These are phyloP conservation scores for Posidonia oceanica DNA, from an alignment of 116 monocot species.

Conservation along the genomic window DNA sequence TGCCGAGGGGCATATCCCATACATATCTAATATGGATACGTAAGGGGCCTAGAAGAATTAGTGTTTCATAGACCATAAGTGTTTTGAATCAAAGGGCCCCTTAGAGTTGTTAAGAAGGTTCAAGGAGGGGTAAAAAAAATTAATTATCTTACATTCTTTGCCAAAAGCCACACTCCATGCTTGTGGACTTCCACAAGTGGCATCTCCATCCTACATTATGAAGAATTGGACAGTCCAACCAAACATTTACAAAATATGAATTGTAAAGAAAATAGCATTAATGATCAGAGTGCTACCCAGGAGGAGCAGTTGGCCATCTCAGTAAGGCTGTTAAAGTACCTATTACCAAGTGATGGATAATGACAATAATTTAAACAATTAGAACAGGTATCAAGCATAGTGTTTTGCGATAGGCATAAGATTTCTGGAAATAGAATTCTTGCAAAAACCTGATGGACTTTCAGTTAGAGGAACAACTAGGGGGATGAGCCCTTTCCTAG, in stretches of 20 bases:
- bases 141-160: slow-evolving; percentile 72
- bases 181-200: slow-evolving; percentile 89
- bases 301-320: slow-evolving; percentile 95
- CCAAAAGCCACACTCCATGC: slow-evolving; percentile 87
- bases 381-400: background rate
- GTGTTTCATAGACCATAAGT: too few relatives aligned
- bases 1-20: too few relatives aligned
- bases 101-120: too few relatives aligned
- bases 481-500: slow-evolving; percentile 70
- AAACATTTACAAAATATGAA: background rate
- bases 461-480: slow-evolving; percentile 72
- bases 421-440: background rate
- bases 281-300: slow-evolving; percentile 36
- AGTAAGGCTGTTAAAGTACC: slow-evolving; percentile 82
- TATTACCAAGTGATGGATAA: slow-evolving; percentile 16
- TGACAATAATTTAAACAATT: background rate
- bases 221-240: background rate
- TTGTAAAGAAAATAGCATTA: background rate
- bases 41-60: too few relatives aligned
- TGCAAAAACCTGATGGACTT: slow-evolving; percentile 58
- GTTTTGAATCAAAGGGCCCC: too few relatives aligned
- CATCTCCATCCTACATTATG: slow-evolving; percentile 78
- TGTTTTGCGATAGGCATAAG: background rate
- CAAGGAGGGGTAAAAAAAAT: background rate
- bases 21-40: too few relatives aligned